These are phyloP conservation scores for Nicotiana knightiana DNA, from an alignment of 257 asterid genomes.

Conservation along the genomic window DNA sequence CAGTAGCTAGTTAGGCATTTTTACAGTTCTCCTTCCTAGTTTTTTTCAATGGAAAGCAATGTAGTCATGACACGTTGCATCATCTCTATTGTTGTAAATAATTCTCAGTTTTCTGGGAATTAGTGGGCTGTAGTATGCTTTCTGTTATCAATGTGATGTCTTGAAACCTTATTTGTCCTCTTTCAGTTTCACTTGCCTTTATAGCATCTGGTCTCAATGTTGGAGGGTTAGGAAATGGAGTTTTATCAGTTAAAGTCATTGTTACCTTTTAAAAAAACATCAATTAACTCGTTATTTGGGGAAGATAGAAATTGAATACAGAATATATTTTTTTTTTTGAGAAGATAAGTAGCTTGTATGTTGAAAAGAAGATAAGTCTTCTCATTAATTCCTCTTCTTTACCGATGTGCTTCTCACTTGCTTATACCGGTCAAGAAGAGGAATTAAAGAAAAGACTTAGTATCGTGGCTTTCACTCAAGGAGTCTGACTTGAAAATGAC, in stretches of 20 bases:
- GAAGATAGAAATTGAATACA: no score
- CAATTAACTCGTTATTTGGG: not conserved
- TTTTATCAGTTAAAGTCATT: not conserved
- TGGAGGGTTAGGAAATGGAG: not conserved
- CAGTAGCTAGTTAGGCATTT: not conserved
- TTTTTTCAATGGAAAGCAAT: not conserved
- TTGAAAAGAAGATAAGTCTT: not conserved
- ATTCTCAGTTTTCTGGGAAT: not conserved
- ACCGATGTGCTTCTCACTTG: not conserved
- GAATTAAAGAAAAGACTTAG: not conserved
- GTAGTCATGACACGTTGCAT: not conserved
- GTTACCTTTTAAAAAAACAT: no score
- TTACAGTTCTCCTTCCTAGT: not conserved
- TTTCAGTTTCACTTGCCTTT: not conserved
- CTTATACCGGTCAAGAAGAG: not conserved
- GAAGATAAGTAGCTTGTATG: no score
- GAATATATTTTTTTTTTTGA: no score
- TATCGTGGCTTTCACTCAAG: not conserved
- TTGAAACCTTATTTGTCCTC: not conserved
- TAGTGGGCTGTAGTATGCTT: not conserved
- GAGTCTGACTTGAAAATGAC: not conserved
- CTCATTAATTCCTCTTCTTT: not conserved
- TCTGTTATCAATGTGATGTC: not conserved
- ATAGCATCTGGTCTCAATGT: not conserved
- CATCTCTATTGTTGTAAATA: not conserved